These are phyloP conservation scores for Achaetomiella virescens DNA, from an alignment of 495 filamentous ascomycete genomes.

Conservation along the genomic window DNA sequence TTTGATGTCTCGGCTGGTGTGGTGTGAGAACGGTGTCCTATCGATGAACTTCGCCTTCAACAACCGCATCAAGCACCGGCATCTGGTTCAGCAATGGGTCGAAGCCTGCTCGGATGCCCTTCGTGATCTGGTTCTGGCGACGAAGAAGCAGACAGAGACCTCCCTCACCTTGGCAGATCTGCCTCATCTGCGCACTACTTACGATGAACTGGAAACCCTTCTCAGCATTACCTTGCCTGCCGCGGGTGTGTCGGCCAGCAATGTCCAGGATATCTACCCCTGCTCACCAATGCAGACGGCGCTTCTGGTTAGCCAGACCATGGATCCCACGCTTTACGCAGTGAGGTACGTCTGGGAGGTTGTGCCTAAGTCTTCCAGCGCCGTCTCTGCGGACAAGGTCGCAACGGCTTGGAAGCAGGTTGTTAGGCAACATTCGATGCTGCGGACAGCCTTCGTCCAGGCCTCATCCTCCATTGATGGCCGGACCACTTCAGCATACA, in stretches of 20 bases:
- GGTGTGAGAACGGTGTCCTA: slow-evolving; percentile 38
- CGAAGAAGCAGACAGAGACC: not conserved
- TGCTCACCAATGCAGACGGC: slow-evolving; percentile 69
- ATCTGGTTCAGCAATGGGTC: slow-evolving; percentile 45
- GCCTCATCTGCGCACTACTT: not conserved
- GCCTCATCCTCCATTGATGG: slow-evolving; percentile 29
- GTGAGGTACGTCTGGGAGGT: slow-evolving; percentile 1
- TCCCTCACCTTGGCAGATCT: not conserved
- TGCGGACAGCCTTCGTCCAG: slow-evolving; percentile 51
- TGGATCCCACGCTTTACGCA: slow-evolving; percentile 1
- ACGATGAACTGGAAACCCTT: slow-evolving; percentile 7
- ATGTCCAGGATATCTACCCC: slow-evolving; percentile 57
- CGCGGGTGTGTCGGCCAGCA: slow-evolving; percentile 1
- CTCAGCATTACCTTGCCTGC: not conserved
- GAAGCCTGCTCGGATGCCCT: slow-evolving; percentile 9
- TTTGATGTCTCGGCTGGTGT: slow-evolving; percentile 44
- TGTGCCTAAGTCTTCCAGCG: not conserved
- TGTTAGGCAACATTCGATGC: slow-evolving; percentile 42
- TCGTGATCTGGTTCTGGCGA: not conserved
- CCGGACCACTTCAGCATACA: slow-evolving; percentile 42
- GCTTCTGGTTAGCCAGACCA: slow-evolving; percentile 42
- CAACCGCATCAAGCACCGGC: slow-evolving; percentile 46
- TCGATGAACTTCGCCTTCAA: slow-evolving; percentile 52
- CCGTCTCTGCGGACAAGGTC: not conserved
- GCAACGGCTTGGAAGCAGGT: slow-evolving; percentile 19